Evolutionary conservation across 2,329 filamentous ascomycete genomes (phyloP), one percentile per base, ranked within the genome.

Genomic region (Beauveria sp.): DNA sequence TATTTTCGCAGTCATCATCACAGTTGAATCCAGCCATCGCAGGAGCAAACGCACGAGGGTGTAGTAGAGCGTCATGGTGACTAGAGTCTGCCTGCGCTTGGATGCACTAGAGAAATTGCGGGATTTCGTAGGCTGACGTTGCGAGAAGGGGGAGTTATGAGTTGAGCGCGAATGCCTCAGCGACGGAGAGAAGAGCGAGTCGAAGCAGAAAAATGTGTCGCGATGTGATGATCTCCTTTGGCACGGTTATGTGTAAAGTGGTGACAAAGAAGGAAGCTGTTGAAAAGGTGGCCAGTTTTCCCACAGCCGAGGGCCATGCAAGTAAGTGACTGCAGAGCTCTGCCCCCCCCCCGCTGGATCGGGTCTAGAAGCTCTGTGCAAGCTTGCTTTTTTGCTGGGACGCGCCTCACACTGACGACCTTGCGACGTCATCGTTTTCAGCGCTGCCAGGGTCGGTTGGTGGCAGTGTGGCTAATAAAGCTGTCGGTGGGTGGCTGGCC

Each of bases 41-140:
- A 46, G 24, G 20, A 14, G 28, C 9, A 20, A 60, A 70, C 78
- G 58, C 73, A 82, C 80, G 64, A 83, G 73, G 62, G 77, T 80
- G 74, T 82, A 83, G 76, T 83, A 83, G 71, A 83, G 80, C 73
- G 80, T 83, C 80, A 83, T 83, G 59, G 70, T 80, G 74, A 70
- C 68, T 64, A 66, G 53, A 58, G 60, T 58, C 54, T 51, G 46
- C 34, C 34, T 55, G 28, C 48, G 54, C 28, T 26, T 8, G 28
- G 28, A n/a, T 40, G 55, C 43, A 48, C 55, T n/a, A 22, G 20
- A 41, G 20, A 54, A 37, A 37, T 47, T 57, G 46, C 46, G 55
- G 55, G 55, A 47, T 50, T 58, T 41, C 16, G 20, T 8, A 24
- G 6, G 34, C 3, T 28, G 16, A 46, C 41, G 41, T 18, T 16